Evolutionary conservation across 768 basidiomycete species (phyloP), one percentile per base, ranked within the genome.

Genomic region (Ramaria sp.): DNA sequence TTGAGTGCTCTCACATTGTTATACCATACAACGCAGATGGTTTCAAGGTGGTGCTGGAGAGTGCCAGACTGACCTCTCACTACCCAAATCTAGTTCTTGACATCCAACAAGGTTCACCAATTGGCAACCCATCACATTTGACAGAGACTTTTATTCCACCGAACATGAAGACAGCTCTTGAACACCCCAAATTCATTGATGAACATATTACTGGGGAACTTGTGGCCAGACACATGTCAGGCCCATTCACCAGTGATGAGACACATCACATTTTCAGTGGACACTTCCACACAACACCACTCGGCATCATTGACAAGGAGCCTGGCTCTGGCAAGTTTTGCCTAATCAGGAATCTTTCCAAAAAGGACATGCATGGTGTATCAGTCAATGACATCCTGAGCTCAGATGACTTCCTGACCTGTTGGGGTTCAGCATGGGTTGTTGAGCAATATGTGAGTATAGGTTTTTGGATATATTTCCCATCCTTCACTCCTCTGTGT

Each of bases 141-240:
- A 43, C 55, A 37, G 13, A 52, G 22, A 53, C 59, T 30, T 49
- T 22, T 38, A 55, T 48, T 37, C 34, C 50, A 12, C 52, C 11
- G 0, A 71, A 74, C 15, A 67, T 67, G 65, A n/a, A 51, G 1
- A 55, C 57, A 0, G 59, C 65, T 27, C 60, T 58, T 0, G 59
- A 68, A 22, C 7, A 41, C 4, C 64, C 67, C 12, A 15, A 45
- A 1, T 51, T 60, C 34, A 51, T 60, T 19, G 30, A 41, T 10
- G 34, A 24, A 9, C 37, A 54, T 34, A 12, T 60, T 19, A 17
- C 31, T 1, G 56, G 53, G 12, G 61, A 62, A 22, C 6, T 58
- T 0, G 13, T n/a, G 39, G 39, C 7, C 2, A 42, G 43, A 11
- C 48, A 49, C 1, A 38, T 62, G 43, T 57, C 43, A 17, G 61